Percentiles rank a stretch among this genome's conserved stretches.
Evolutionary conservation across 1,284 basidiomycete species (phyloP).

Genomic region (Taiwanofungus camphoratus): DNA sequence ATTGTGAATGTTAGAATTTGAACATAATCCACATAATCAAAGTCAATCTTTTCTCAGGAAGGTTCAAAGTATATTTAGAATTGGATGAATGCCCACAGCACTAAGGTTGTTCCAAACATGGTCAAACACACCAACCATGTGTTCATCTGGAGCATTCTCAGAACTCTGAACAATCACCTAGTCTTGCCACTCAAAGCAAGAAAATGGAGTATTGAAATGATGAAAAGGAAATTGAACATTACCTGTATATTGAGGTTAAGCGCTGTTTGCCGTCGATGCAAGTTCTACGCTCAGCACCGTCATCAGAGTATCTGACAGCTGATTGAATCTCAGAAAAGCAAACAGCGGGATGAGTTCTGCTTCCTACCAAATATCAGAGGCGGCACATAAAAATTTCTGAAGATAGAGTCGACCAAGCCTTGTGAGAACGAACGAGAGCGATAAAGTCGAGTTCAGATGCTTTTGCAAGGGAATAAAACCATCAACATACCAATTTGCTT

Average conservation of each 20-base stretch:
- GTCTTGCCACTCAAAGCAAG: too few species aligned
- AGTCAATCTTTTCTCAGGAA: too few species aligned
- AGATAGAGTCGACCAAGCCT: conserved; percentile 49
- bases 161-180: too few species aligned
- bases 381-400: conserved; percentile 52
- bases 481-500: conserved; percentile 25
- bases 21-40: too few species aligned
- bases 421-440: too few species aligned
- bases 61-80: too few species aligned
- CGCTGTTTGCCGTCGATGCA: conserved; percentile 82
- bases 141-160: too few species aligned
- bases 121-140: too few species aligned
- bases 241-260: conserved; percentile 60
- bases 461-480: neutral
- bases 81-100: too few species aligned
- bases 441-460: too few species aligned
- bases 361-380: conserved; percentile 45
- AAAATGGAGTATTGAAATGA: neutral
- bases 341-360: neutral
- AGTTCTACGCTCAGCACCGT: conserved; percentile 56
- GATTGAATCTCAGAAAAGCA: neutral
- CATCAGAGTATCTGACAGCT: conserved; percentile 37
- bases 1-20: too few species aligned
- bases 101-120: too few species aligned
- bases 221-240: conserved; percentile 14